Base-by-base conservation (phyloP, 257 asterid species). In the Leptodermis oblonga region DNA sequence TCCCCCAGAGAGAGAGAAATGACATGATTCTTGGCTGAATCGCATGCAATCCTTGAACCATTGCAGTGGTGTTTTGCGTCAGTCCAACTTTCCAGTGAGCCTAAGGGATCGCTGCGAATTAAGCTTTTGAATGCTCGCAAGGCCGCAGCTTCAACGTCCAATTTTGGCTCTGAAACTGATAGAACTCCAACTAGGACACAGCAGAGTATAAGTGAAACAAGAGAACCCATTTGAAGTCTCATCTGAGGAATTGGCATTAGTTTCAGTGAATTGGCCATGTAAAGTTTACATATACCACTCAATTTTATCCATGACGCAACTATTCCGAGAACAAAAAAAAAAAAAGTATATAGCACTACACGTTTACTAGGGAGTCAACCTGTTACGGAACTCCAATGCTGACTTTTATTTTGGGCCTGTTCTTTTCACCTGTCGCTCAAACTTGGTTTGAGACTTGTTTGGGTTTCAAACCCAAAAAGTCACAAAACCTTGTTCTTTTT, bases 31-130 rank as follows among this genome's bases (percentile, higher is more conserved):
- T 76, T 72, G 7, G 70, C 65, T 5, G 84, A n/a, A 67, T 86
- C 81, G 28, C 98, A 89, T 0, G 73, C 58, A 17, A 92, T 79
- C 34, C 97, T 92, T 8, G 92, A 64, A 95, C 98, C 87, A 79
- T 82, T 92, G 82, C 98, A 90, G 67, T 87, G 86, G 37, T 77
- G 88, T 49, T 33, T 65, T 67, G 84, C 62, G 48, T 67, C 73
- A 37, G 48, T 84, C 98, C 98, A 92, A 68, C 78, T 86, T 34
- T 66, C 73, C 15, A 92, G 83, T 49, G 75, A 81, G 25, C 81
- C 73, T 0, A 65, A 33, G 3, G 97, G 91, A 74, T 92, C 96
- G 7, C 20, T 23, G 28, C 71, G 55, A 68, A 89, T 67, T 7
- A 85, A 80, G 64, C 30, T 66, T 72, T 79, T 89, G 92, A 92